These are phyloP conservation scores for Fusarium sp. DNA, from an alignment of 2,329 filamentous ascomycete species.

Conservation along the genomic window DNA sequence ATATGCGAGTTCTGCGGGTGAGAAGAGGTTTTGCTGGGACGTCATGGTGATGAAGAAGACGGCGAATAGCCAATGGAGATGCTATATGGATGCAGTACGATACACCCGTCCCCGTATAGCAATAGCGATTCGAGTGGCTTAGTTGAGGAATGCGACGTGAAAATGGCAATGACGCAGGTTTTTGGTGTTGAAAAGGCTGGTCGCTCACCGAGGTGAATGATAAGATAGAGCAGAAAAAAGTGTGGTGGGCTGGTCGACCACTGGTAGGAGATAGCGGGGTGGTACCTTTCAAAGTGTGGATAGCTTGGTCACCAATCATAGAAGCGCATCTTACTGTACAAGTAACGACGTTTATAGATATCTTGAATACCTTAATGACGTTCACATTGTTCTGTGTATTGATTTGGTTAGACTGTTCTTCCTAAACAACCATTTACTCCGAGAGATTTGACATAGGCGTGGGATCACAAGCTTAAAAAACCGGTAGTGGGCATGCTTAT, in stretches of 20 bases:
- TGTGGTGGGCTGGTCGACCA: slow-evolving; percentile 30
- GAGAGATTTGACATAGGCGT: background rate
- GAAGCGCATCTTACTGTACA: background rate
- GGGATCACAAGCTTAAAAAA: background rate
- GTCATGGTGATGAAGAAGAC: slow-evolving; percentile 61
- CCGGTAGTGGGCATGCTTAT: background rate
- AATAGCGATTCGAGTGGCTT: background rate
- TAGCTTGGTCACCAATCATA: slow-evolving; percentile 19
- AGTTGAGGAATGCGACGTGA: background rate
- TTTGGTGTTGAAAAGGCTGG: slow-evolving; percentile 39
- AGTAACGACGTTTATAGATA: background rate
- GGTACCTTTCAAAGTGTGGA: slow-evolving; percentile 27
- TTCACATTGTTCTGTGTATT: background rate
- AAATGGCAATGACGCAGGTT: slow-evolving; percentile 25
- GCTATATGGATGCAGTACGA: background rate
- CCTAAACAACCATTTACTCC: background rate
- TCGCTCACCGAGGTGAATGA: slow-evolving; percentile 48
- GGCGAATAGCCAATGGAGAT: background rate
- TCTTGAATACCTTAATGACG: background rate
- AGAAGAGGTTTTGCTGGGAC: slow-evolving; percentile 79
- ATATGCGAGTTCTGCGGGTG: slow-evolving; percentile 95
- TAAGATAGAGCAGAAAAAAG: slow-evolving; percentile 49
- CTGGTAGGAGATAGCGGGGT: slow-evolving; percentile 35
- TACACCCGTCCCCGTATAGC: background rate
- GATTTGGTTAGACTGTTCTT: background rate